Percentiles rank a stretch among this genome's conserved stretches.
These are phyloP conservation scores for Chaetomium tenue DNA, from an alignment of 495 filamentous ascomycete genomes.

Conservation along the genomic window DNA sequence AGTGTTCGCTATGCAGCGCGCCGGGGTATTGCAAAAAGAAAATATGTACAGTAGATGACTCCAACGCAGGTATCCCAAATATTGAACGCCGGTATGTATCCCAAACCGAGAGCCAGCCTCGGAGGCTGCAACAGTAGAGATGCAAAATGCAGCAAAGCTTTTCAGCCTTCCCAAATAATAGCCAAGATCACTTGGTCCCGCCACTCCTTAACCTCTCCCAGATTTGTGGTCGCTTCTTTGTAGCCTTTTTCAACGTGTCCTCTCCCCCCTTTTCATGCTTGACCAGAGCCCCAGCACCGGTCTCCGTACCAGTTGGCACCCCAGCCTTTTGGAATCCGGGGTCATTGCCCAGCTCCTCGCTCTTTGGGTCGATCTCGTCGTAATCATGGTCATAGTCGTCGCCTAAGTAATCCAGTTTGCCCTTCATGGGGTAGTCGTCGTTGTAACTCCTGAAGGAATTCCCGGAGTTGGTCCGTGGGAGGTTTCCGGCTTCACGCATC, in stretches of 20 bases:
- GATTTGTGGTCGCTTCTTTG: slow-evolving; percentile 22
- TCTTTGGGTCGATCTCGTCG: slow-evolving; percentile 37
- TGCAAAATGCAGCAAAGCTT: neutral
- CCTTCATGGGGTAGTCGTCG: slow-evolving; percentile 10
- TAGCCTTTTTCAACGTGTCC: slow-evolving; percentile 15
- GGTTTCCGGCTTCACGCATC: slow-evolving; percentile 29
- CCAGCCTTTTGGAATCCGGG: slow-evolving; percentile 31
- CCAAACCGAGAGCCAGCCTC: neutral
- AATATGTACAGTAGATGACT: neutral
- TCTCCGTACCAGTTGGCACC: neutral
- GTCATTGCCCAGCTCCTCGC: slow-evolving; percentile 32
- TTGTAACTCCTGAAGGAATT: neutral
- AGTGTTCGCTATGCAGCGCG: neutral
- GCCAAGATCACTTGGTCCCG: slow-evolving; percentile 19
- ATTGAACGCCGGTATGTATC: neutral
- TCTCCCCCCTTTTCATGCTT: slow-evolving; percentile 1
- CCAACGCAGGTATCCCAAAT: neutral
- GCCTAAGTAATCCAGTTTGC: slow-evolving; percentile 2
- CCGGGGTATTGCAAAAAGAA: slow-evolving; percentile 8
- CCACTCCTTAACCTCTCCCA: slow-evolving; percentile 29
- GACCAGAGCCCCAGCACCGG: neutral
- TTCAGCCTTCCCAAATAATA: neutral
- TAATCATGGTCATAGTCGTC: slow-evolving; percentile 29
- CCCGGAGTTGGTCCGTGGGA: neutral
- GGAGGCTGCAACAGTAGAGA: neutral